These are phyloP conservation scores for Pleurotus eryngii DNA, from an alignment of 768 basidiomycete species.

Conservation along the genomic window DNA sequence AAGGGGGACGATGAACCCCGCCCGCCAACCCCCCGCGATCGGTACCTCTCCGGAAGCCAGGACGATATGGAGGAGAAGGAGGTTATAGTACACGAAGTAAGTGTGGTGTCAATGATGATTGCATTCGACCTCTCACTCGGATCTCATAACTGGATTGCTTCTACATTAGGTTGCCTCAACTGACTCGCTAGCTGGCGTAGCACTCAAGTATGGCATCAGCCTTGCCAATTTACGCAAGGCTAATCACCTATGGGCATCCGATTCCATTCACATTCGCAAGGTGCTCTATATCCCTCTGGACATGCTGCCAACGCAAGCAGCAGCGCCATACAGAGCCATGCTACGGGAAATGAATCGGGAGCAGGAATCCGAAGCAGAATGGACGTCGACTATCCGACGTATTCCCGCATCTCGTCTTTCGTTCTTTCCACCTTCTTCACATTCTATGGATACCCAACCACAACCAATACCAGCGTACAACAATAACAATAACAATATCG, in stretches of 20 bases:
- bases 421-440: slow-evolving; percentile 48
- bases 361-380: neutral
- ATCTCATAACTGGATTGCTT: neutral
- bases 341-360: neutral
- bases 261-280: slow-evolving; percentile 85
- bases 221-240: slow-evolving; percentile 79
- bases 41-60: neutral
- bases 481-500: neutral
- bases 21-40: neutral
- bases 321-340: neutral
- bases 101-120: slow-evolving; percentile 12
- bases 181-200: slow-evolving; percentile 85
- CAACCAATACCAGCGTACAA: neutral
- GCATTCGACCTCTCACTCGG: neutral
- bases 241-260: slow-evolving; percentile 93
- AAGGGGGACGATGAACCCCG: slow-evolving; percentile 7
- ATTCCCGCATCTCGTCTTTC: slow-evolving; percentile 50
- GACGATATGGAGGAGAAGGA: slow-evolving; percentile 38
- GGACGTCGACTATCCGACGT: slow-evolving; percentile 33
- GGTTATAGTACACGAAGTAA: slow-evolving; percentile 60
- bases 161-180: slow-evolving; percentile 54
- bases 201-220: slow-evolving; percentile 85
- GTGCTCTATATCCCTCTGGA: slow-evolving; percentile 78
- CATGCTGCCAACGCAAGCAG: slow-evolving; percentile 41
- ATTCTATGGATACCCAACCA: slow-evolving; percentile 10